Percentiles rank a stretch among this genome's conserved stretches.
Conservation (phyloP, 805 yeast species). For the Wickerhamomyces sydowiorum region DNA sequence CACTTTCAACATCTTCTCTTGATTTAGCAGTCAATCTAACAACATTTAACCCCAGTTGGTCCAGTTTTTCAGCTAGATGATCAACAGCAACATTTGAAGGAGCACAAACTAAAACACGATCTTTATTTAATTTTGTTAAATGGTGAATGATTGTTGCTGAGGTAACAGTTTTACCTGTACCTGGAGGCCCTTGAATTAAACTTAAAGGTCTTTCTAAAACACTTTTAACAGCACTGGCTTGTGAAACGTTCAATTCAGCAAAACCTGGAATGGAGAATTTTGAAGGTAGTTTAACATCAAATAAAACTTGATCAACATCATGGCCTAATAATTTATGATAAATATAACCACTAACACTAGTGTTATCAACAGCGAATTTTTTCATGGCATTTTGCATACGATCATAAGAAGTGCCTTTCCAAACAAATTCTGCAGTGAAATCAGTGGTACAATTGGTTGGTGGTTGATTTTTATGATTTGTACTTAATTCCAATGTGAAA, state of each 20-base stretch:
- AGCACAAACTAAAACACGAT: constrained; percentile 80
- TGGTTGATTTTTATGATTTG: constrained; percentile 38
- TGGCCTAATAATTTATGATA: constrained; percentile 80
- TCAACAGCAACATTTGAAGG: constrained; percentile 96
- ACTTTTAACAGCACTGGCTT: constrained; percentile 65
- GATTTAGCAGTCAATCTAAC: constrained; percentile 72
- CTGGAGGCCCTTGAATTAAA: constrained; percentile 93
- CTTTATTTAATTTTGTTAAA: constrained; percentile 53
- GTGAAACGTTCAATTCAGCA: constrained; percentile 70
- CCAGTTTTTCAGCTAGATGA: constrained; percentile 73
- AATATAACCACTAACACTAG: constrained; percentile 66
- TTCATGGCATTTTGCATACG: constrained; percentile 80
- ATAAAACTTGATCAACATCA: constrained; percentile 58
- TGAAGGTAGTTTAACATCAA: constrained; percentile 56
- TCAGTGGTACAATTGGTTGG: constrained; percentile 57
- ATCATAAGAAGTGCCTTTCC: constrained; percentile 81
- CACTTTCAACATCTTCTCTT: constrained; percentile 73
- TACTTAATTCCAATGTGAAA: constrained; percentile 62
- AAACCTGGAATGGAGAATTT: constrained; percentile 60
- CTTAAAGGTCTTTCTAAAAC: constrained; percentile 71
- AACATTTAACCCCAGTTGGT: constrained; percentile 66
- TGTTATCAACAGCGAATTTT: constrained; percentile 61
- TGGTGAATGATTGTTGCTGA: constrained; percentile 86
- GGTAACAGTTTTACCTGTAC: constrained; percentile 93
- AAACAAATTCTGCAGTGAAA: constrained; percentile 80